Percentiles rank a stretch among this genome's conserved stretches.
Conservation (phyloP, 2,329 filamentous ascomycete species). For the Monosporascus sp. region DNA sequence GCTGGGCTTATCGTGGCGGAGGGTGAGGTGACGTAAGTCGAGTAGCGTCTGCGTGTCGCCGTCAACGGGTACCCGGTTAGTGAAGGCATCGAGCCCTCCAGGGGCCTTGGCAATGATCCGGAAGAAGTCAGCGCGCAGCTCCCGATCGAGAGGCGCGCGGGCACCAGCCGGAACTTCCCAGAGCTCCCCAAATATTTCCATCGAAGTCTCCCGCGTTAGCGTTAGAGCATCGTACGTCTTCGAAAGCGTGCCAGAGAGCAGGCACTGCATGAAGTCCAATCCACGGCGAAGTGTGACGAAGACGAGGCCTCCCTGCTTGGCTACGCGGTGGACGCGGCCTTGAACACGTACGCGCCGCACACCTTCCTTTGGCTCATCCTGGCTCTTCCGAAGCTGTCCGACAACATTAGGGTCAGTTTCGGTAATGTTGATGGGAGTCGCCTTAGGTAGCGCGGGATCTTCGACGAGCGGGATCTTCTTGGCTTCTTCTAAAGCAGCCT, state of each 20-base stretch:
- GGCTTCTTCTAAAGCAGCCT: not conserved
- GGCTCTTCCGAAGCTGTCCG: not conserved
- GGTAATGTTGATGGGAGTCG: not conserved
- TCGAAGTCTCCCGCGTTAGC: slow-evolving; percentile 80
- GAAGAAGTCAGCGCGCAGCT: slow-evolving; percentile 88
- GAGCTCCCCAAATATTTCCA: slow-evolving; percentile 80
- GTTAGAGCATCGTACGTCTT: slow-evolving; percentile 90
- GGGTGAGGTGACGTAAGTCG: slow-evolving; percentile 76
- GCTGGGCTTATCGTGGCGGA: slow-evolving; percentile 80
- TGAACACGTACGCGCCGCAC: slow-evolving; percentile 65
- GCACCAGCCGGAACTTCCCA: slow-evolving; percentile 71
- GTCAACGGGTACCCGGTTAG: slow-evolving; percentile 58
- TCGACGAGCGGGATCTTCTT: not conserved
- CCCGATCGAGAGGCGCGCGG: slow-evolving; percentile 75
- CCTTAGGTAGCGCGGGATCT: not conserved
- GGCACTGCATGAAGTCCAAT: slow-evolving; percentile 77
- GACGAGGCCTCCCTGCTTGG: slow-evolving; percentile 76
- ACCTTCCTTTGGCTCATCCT: not conserved
- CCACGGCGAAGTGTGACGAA: slow-evolving; percentile 86
- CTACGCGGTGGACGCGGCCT: slow-evolving; percentile 76
- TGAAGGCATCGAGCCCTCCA: slow-evolving; percentile 84
- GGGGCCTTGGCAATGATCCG: slow-evolving; percentile 72
- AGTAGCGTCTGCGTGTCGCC: slow-evolving; percentile 60
- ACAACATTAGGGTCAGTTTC: not conserved
- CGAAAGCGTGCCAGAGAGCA: slow-evolving; percentile 70